Evolutionary conservation across 1,284 basidiomycete species (phyloP).

Genomic region (Erythrobasidium hasegawianum): DNA sequence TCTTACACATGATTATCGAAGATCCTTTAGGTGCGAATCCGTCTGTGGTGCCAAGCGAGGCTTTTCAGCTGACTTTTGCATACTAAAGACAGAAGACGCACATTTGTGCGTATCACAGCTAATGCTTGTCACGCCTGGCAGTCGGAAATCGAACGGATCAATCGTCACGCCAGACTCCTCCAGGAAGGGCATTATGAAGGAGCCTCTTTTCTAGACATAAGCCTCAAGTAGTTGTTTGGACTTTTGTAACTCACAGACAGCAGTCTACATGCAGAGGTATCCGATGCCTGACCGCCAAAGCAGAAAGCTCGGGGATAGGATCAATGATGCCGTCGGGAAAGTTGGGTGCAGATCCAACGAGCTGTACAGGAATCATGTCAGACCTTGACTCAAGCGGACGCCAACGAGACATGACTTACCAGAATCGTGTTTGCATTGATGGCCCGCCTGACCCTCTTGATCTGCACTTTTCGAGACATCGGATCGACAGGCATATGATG

Average conservation of each 20-base stretch:
- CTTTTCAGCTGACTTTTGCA: background rate
- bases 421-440: constrained; percentile 79
- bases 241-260: constrained; percentile 7
- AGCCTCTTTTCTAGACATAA: constrained; percentile 56
- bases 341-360: constrained; percentile 36
- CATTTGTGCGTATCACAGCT: constrained; percentile 78
- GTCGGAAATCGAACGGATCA: constrained; percentile 77
- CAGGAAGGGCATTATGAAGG: constrained; percentile 86
- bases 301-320: constrained; percentile 75
- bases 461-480: constrained; percentile 71
- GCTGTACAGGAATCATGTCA: too few relatives aligned
- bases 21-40: constrained; percentile 60
- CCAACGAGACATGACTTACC: constrained; percentile 52
- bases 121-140: constrained; percentile 69
- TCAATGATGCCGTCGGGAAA: constrained; percentile 55
- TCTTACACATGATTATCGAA: constrained; percentile 88
- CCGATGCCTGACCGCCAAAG: constrained; percentile 69
- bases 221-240: background rate
- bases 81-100: too few relatives aligned
- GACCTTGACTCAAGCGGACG: too few relatives aligned
- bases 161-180: constrained; percentile 55
- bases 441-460: constrained; percentile 73
- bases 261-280: constrained; percentile 78
- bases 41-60: constrained; percentile 4
- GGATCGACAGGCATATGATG: constrained; percentile 83